Conservation (phyloP, 2,329 filamentous ascomycete genomes). For the Trichoderma sp. region DNA sequence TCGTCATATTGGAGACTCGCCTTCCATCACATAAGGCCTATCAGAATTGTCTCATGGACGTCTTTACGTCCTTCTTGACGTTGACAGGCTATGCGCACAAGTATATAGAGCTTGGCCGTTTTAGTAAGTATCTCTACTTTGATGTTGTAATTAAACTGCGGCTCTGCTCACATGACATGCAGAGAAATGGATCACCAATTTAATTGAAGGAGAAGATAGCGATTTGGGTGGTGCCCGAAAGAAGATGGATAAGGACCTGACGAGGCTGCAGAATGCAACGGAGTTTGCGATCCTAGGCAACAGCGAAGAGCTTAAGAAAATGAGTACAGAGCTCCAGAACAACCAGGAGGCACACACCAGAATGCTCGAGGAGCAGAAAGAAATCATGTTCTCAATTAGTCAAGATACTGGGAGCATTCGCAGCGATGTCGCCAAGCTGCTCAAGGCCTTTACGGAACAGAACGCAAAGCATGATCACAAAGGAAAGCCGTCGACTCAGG, state of each 20-base stretch:
- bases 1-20: slow-evolving; percentile 34
- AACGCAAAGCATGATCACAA: slow-evolving; percentile 22
- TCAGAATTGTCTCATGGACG: slow-evolving; percentile 36
- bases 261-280: slow-evolving; percentile 32
- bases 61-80: slow-evolving; percentile 34
- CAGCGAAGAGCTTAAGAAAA: slow-evolving; percentile 31
- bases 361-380: slow-evolving; percentile 29
- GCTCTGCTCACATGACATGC: background rate
- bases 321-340: slow-evolving; percentile 27
- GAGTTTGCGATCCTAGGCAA: slow-evolving; percentile 35
- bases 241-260: slow-evolving; percentile 29
- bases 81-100: slow-evolving; percentile 36
- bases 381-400: slow-evolving; percentile 28
- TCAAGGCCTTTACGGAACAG: slow-evolving; percentile 27
- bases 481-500: slow-evolving; percentile 21
- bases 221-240: slow-evolving; percentile 32
- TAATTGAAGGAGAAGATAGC: slow-evolving; percentile 31
- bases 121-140: slow-evolving; percentile 25
- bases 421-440: slow-evolving; percentile 29
- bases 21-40: slow-evolving; percentile 32
- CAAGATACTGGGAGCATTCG: slow-evolving; percentile 30
- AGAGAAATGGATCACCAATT: slow-evolving; percentile 33
- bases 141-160: background rate
- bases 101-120: slow-evolving; percentile 34
- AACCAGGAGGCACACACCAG: slow-evolving; percentile 28